Base-by-base conservation (phyloP, 2,329 filamentous ascomycete species). In the Colletotrichum liaoningense region DNA sequence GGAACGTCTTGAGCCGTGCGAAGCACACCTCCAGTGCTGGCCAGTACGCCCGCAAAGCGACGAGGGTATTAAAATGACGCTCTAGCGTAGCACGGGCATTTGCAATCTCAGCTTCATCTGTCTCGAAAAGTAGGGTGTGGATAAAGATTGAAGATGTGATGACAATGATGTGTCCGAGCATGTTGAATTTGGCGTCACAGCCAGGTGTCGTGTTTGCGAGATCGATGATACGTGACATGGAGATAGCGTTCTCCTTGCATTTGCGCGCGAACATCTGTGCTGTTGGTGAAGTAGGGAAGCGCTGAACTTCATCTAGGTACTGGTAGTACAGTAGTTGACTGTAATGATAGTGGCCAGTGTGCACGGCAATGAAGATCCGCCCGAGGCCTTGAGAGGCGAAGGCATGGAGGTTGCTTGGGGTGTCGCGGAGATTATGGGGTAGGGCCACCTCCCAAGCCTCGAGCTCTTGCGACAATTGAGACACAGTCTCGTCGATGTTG, bases 291-390 rank as follows among this genome's bases (percentile, higher is more conserved):
- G 63, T 28, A 2, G 80, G 78, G 57, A 83, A 81, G 16, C 68
- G 74, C 6, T 75, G 74, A 11, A 75, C 75, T 38, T 75, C 68
- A 42, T 79, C 77, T 0, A 87, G 79, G 74, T 85, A 87, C 63
- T 84, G 84, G 71, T 87, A 88, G 77, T 84, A 86, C 5, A 88
- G 81, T n/a, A 87, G 79, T 63, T 86, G 83, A 5, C 81, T 80
- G 72, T 84, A 86, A 75, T 87, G 82, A 63, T 87, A 84, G 71
- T 86, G 87, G 4, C 85, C 84, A 2, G 87, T 77, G 72, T 87
- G 84, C 1, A 88, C 79, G 1, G 84, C 84, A 1, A 84, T 82
- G 66, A 86, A 87, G 24, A 83, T 80, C 5, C 83, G 79, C 3
- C 85, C 86, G 4, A 86, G 80, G 2, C 84, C 84, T 35, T 82